Percentiles rank a stretch among this genome's conserved stretches.
Conservation (phyloP, 2,329 filamentous ascomycete species). For the Aureobasidium zeae region DNA sequence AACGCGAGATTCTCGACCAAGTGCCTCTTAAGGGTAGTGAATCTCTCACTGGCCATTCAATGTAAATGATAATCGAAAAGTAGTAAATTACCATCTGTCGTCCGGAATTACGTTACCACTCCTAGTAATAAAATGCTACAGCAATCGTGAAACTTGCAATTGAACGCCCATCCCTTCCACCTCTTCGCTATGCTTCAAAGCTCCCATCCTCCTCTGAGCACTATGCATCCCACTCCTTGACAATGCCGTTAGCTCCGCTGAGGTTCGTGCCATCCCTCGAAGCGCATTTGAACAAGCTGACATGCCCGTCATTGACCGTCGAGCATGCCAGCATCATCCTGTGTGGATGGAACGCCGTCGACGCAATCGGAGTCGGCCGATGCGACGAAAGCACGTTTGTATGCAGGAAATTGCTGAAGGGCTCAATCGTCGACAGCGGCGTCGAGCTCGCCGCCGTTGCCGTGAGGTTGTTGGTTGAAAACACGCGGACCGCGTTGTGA, state of each 20-base stretch:
- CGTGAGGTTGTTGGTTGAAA: slow-evolving; percentile 18
- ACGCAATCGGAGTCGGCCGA: slow-evolving; percentile 70
- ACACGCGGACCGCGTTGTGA: slow-evolving; percentile 19
- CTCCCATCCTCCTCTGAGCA: too few relatives aligned
- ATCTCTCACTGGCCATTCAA: neutral
- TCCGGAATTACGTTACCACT: too few relatives aligned
- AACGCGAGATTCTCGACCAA: slow-evolving; percentile 32
- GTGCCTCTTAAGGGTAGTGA: slow-evolving; percentile 28
- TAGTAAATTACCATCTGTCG: too few relatives aligned
- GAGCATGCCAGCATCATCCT: slow-evolving; percentile 83
- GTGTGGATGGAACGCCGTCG: slow-evolving; percentile 92
- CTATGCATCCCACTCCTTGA: slow-evolving; percentile 18
- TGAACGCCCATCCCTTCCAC: neutral
- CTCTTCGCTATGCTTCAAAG: too few relatives aligned
- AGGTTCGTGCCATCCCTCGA: slow-evolving; percentile 12
- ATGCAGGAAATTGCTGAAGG: slow-evolving; percentile 58
- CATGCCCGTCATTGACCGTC: slow-evolving; percentile 75
- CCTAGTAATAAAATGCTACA: too few relatives aligned
- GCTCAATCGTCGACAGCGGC: slow-evolving; percentile 74
- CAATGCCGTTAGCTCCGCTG: slow-evolving; percentile 8
- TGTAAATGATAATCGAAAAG: neutral
- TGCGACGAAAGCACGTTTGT: slow-evolving; percentile 35
- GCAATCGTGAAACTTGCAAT: too few relatives aligned
- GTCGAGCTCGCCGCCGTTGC: slow-evolving; percentile 10
- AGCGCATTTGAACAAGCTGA: slow-evolving; percentile 62